A percentile compares a stretch with the other conserved stretches of the same genome.
These are phyloP conservation scores for Camellia granthamiana DNA, from an alignment of 148 eudicot genomes.

Conservation along the genomic window DNA sequence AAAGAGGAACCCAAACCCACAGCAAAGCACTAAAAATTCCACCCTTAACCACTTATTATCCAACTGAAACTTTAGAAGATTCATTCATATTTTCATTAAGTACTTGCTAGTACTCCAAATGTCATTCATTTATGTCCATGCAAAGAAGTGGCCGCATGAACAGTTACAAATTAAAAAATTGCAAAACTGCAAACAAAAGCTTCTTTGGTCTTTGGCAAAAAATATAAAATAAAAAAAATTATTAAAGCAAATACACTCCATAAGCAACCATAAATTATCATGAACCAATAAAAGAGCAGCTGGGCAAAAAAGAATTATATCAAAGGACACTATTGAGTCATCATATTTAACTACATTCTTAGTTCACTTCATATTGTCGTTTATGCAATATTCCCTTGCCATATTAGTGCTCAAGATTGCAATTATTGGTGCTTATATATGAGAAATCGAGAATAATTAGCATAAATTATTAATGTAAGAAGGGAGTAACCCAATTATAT, in stretches of 20 bases:
- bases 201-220: no score
- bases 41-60: no score
- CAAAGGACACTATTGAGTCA: background rate
- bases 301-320: no score
- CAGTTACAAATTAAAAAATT: background rate
- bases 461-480: background rate
- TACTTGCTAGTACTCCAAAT: no score
- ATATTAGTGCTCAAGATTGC: background rate
- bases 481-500: background rate
- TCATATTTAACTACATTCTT: background rate
- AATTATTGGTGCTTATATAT: background rate
- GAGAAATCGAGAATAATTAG: background rate
- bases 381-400: no score
- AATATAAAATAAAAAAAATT: no score
- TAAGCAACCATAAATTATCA: background rate
- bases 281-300: background rate
- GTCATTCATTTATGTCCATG: background rate
- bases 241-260: background rate
- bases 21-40: no score
- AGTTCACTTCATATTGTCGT: background rate
- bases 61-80: no score
- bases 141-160: background rate
- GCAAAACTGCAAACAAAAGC: no score
- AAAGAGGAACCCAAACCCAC: background rate
- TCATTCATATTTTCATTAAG: no score